A percentile compares a stretch with the other conserved stretches of the same genome.
Conservation (phyloP, 768 basidiomycete species). For the Mycena galericulata region DNA sequence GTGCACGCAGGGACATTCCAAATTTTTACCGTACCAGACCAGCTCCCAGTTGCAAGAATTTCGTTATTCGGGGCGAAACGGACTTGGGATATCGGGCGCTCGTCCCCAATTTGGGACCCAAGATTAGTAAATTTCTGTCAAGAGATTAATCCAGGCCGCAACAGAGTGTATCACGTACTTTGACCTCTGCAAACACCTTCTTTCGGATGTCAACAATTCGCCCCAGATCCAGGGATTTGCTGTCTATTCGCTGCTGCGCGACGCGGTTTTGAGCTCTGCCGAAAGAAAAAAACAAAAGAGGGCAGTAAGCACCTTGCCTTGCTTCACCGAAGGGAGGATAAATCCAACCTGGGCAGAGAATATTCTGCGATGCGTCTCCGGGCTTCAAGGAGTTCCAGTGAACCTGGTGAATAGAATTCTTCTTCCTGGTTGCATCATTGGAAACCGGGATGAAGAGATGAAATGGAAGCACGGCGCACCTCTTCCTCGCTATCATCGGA, state of each 20-base stretch:
- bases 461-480: slow-evolving; percentile 50
- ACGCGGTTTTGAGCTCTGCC: slow-evolving; percentile 95
- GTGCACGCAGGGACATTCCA: slow-evolving; percentile 97
- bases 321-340: slow-evolving; percentile 64
- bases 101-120: slow-evolving; percentile 98
- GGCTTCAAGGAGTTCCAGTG: slow-evolving; percentile 87
- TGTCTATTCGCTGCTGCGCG: slow-evolving; percentile 93
- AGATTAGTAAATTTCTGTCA: slow-evolving; percentile 87
- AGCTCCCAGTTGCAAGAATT: slow-evolving; percentile 91
- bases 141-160: not conserved
- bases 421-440: slow-evolving; percentile 67
- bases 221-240: slow-evolving; percentile 80
- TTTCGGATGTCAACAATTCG: slow-evolving; percentile 94
- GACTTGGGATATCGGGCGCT: slow-evolving; percentile 92
- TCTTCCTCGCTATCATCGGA: slow-evolving; percentile 83
- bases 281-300: slow-evolving; percentile 55
- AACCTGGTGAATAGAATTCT: slow-evolving; percentile 96
- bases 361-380: slow-evolving; percentile 90
- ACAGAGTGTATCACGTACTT: slow-evolving; percentile 62
- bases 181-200: slow-evolving; percentile 89
- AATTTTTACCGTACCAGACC: slow-evolving; percentile 94
- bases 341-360: slow-evolving; percentile 94
- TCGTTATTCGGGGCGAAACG: slow-evolving; percentile 94
- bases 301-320: slow-evolving; percentile 83
- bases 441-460: not conserved